Conservation (phyloP, 2,329 filamentous ascomycete species). For the Neobulgaria alba region DNA sequence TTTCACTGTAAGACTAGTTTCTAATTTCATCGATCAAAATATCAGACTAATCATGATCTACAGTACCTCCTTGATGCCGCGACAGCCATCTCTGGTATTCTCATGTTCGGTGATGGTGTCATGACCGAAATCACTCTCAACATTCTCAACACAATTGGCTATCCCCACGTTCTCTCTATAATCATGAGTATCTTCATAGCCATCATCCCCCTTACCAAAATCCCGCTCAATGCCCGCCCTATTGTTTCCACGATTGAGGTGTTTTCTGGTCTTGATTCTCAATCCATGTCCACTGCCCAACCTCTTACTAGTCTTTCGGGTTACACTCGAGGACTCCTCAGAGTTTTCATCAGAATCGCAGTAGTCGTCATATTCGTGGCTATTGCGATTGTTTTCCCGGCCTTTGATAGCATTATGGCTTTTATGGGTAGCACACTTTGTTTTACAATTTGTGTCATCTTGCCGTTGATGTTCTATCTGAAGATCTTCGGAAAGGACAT, state of each 20-base stretch:
- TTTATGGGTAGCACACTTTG: constrained; percentile 81
- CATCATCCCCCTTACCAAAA: constrained; percentile 90
- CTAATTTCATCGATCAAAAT: background rate
- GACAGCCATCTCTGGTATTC: constrained; percentile 73
- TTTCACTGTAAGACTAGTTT: constrained; percentile 57
- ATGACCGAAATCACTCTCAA: constrained; percentile 86
- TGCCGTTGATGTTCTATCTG: constrained; percentile 82
- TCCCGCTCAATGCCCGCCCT: constrained; percentile 82
- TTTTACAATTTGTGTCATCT: constrained; percentile 87
- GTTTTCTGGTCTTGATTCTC: constrained; percentile 54
- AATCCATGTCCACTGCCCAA: constrained; percentile 36
- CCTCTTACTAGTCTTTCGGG: constrained; percentile 45
- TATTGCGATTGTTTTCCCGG: constrained; percentile 62
- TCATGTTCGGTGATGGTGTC: constrained; percentile 94
- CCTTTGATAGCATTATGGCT: constrained; percentile 64
- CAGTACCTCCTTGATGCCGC: constrained; percentile 71
- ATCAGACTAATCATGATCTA: constrained; percentile 1
- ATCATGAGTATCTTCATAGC: constrained; percentile 79
- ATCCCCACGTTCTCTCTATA: constrained; percentile 64
- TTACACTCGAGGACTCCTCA: constrained; percentile 48
- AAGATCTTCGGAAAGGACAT: constrained; percentile 79
- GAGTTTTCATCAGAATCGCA: constrained; percentile 53
- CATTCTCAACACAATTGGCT: constrained; percentile 66
- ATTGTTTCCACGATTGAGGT: constrained; percentile 82
- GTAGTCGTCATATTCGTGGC: constrained; percentile 64